A percentile compares a stretch with the other conserved stretches of the same genome.
These are phyloP conservation scores for Thermoascus crustaceus DNA, from an alignment of 2,329 filamentous ascomycete species.

Conservation along the genomic window DNA sequence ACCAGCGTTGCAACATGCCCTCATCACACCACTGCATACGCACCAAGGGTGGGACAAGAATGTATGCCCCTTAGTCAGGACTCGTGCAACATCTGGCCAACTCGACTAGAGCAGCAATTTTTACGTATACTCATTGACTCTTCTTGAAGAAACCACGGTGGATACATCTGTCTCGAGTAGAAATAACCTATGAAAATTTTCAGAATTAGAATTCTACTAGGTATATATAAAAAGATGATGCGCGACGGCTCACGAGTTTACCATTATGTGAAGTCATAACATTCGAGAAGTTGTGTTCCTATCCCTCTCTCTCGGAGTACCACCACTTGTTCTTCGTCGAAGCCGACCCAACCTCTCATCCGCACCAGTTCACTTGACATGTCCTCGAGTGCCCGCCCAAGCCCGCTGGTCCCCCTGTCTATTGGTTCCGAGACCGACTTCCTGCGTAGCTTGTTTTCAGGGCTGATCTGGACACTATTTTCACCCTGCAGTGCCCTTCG, in stretches of 20 bases:
- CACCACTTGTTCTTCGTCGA: conserved; percentile 88
- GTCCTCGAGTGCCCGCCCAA: conserved; percentile 28
- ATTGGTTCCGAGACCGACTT: conserved; percentile 14
- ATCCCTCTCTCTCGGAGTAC: conserved; percentile 63
- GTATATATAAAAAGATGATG: no score
- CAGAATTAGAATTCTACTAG: no score
- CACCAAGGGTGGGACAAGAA: no score
- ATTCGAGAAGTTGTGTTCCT: conserved; percentile 64
- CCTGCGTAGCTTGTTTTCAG: conserved; percentile 25
- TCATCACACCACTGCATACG: no score
- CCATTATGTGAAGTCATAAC: conserved; percentile 74
- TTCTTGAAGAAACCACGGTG: background rate
- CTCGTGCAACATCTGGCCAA: background rate
- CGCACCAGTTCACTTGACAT: conserved; percentile 33
- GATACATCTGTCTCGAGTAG: background rate
- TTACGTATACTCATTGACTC: background rate
- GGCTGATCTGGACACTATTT: conserved; percentile 47
- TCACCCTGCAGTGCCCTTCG: conserved; percentile 38
- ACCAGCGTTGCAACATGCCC: background rate
- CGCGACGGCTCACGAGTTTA: conserved; percentile 7
- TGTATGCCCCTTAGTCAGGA: background rate
- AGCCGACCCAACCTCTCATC: conserved; percentile 63
- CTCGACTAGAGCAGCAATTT: background rate
- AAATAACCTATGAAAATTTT: background rate
- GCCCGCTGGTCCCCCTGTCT: conserved; percentile 17